Percentiles rank a stretch among this genome's conserved stretches.
phyloP scores from a whole-genome alignment of 768 basidiomycete genomes.

The Leccinum longicurvipes region DNA sequence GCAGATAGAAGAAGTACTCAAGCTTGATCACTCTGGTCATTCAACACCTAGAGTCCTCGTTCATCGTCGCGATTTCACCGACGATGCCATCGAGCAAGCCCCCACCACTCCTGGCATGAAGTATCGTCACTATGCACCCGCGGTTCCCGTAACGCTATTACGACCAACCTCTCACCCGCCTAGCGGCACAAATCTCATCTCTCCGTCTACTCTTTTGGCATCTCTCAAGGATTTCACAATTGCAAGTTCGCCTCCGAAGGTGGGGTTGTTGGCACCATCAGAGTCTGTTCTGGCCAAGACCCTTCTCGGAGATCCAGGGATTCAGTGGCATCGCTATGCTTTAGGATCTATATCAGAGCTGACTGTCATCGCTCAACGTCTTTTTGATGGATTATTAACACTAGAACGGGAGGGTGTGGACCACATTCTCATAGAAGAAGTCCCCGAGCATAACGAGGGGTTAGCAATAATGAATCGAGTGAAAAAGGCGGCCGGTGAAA shows the following conservation, averaged over 20 bases:
- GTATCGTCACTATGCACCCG: constrained; percentile 94
- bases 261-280: constrained; percentile 68
- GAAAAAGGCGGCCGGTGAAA: constrained; percentile 79
- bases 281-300: constrained; percentile 44
- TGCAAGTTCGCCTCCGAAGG: constrained; percentile 30
- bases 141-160: constrained; percentile 79
- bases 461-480: constrained; percentile 94
- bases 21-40: constrained; percentile 36
- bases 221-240: constrained; percentile 34
- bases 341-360: constrained; percentile 55
- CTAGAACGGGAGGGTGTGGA: constrained; percentile 77
- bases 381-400: constrained; percentile 85
- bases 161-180: constrained; percentile 48
- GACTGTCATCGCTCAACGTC: constrained; percentile 66
- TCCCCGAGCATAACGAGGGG: constrained; percentile 77
- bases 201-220: constrained; percentile 39
- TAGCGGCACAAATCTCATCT: constrained; percentile 26
- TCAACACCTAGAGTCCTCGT: constrained; percentile 64
- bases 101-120: constrained; percentile 99
- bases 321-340: constrained; percentile 56
- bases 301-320: constrained; percentile 29
- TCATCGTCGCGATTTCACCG: constrained; percentile 73
- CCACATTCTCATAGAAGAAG: constrained; percentile 81
- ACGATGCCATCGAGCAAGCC: constrained; percentile 63
- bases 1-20: constrained; percentile 65